Percentiles rank a stretch among this genome's conserved stretches.
Conservation (phyloP, 1,139 yeast genomes). For the Taiozyma sp. region DNA sequence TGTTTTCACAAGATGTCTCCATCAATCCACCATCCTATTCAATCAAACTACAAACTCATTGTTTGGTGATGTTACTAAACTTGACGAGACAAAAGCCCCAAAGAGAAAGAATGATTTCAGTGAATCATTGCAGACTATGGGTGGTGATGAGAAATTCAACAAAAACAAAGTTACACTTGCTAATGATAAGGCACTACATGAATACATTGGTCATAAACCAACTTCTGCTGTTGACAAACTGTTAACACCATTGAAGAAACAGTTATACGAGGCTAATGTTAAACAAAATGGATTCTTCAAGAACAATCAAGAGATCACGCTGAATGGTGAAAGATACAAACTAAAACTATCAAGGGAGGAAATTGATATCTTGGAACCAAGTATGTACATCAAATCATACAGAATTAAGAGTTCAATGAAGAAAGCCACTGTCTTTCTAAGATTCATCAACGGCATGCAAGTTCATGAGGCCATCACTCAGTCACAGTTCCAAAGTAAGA, state of each 20-base stretch:
- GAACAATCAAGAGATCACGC: slow-evolving; percentile 46
- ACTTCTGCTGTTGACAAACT: slow-evolving; percentile 38
- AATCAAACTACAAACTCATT: slow-evolving; percentile 7
- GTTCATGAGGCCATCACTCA: slow-evolving; percentile 84
- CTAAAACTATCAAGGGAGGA: slow-evolving; percentile 58
- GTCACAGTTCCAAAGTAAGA: slow-evolving; percentile 81
- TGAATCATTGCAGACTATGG: slow-evolving; percentile 21
- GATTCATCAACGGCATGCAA: slow-evolving; percentile 64
- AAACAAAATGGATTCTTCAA: slow-evolving; percentile 67
- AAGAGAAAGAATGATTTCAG: slow-evolving; percentile 18
- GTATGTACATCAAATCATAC: slow-evolving; percentile 69
- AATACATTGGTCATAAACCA: slow-evolving; percentile 34
- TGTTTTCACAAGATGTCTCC: background rate
- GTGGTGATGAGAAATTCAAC: slow-evolving; percentile 10
- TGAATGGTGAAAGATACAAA: slow-evolving; percentile 45
- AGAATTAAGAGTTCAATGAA: slow-evolving; percentile 82
- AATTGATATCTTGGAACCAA: slow-evolving; percentile 77
- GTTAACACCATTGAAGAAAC: slow-evolving; percentile 69
- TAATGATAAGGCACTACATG: slow-evolving; percentile 37
- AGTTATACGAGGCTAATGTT: slow-evolving; percentile 59
- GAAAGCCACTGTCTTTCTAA: slow-evolving; percentile 76
- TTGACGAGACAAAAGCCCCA: slow-evolving; percentile 10
- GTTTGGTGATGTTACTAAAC: slow-evolving; percentile 22
- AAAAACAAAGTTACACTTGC: slow-evolving; percentile 26
- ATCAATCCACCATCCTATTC: background rate